A percentile compares a stretch with the other conserved stretches of the same genome.
Evolutionary conservation across 1,284 basidiomycete genomes (phyloP).

Genomic region (Marasmius oreades): DNA sequence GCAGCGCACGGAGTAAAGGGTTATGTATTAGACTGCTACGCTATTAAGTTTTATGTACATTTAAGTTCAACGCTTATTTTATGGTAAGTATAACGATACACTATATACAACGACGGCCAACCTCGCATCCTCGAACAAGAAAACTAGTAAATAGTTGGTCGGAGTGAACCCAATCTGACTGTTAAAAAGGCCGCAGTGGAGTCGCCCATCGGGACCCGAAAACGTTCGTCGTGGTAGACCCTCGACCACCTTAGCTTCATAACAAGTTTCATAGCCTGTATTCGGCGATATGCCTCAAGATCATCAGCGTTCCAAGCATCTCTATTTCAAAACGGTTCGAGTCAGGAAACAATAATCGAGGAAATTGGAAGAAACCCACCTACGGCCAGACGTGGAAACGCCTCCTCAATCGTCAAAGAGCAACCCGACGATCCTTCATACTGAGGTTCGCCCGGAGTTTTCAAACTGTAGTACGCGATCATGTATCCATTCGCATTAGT

Average conservation of each 20-base stretch:
- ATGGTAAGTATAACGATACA: too few relatives aligned
- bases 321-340: conserved; percentile 39
- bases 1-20: too few relatives aligned
- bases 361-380: conserved; percentile 35
- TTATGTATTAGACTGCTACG: too few relatives aligned
- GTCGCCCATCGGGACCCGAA: too few relatives aligned
- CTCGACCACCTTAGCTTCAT: too few relatives aligned
- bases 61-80: too few relatives aligned
- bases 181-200: too few relatives aligned
- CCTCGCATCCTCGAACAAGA: too few relatives aligned
- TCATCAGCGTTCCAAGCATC: conserved; percentile 53
- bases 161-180: too few relatives aligned
- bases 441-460: conserved; percentile 49
- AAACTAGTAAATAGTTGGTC: not conserved
- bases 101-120: too few relatives aligned
- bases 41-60: too few relatives aligned
- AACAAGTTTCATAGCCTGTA: conserved; percentile 47
- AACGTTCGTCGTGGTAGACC: too few relatives aligned
- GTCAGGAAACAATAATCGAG: conserved; percentile 8
- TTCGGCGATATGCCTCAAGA: conserved; percentile 63
- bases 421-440: conserved; percentile 54
- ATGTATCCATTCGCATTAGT: conserved; percentile 45
- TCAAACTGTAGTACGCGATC: conserved; percentile 58
- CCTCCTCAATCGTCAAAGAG: conserved; percentile 60
- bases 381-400: conserved; percentile 47